These are phyloP conservation scores for Pythium folliculosum DNA, from an alignment of 352 stramenopile species.

Conservation along the genomic window DNA sequence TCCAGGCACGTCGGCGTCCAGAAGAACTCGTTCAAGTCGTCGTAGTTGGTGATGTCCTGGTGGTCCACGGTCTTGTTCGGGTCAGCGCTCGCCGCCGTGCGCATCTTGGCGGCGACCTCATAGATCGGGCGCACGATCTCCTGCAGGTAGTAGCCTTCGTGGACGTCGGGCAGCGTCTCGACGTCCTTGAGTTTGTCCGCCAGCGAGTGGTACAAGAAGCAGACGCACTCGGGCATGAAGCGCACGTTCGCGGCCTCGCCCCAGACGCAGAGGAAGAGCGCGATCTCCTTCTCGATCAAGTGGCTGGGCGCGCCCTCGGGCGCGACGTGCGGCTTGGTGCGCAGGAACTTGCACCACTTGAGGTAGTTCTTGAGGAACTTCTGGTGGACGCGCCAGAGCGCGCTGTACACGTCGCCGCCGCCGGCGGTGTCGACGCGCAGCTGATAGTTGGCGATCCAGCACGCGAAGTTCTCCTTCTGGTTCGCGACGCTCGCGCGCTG, in stretches of 20 bases:
- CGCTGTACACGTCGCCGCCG: conserved; percentile 40
- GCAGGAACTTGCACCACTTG: conserved; percentile 96
- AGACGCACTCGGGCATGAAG: conserved; percentile 89
- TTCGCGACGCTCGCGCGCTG: conserved; percentile 72
- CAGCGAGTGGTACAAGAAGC: conserved; percentile 87
- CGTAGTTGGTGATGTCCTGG: conserved; percentile 89
- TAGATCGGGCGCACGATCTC: conserved; percentile 84
- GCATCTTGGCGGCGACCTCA: conserved; percentile 76
- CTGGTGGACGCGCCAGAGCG: conserved; percentile 81
- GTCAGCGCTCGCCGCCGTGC: conserved; percentile 32
- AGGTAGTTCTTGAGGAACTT: conserved; percentile 94
- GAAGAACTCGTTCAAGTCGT: conserved; percentile 92
- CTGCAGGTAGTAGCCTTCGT: conserved; percentile 73
- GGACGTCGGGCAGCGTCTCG: conserved; percentile 55
- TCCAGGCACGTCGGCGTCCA: conserved; percentile 75
- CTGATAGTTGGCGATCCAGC: conserved; percentile 86
- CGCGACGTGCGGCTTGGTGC: conserved; percentile 83
- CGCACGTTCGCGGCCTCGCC: conserved; percentile 82
- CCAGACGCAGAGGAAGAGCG: conserved; percentile 87
- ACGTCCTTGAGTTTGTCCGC: conserved; percentile 67
- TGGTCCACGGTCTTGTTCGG: conserved; percentile 66
- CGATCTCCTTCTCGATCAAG: conserved; percentile 58
- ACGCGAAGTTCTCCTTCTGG: conserved; percentile 86
- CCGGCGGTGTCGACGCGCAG: conserved; percentile 57
- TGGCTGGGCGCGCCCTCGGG: conserved; percentile 31